Percentiles rank a stretch among this genome's conserved stretches.
phyloP scores from a whole-genome alignment of 176 grass and related monocot species.

The Aegilops longissima region DNA sequence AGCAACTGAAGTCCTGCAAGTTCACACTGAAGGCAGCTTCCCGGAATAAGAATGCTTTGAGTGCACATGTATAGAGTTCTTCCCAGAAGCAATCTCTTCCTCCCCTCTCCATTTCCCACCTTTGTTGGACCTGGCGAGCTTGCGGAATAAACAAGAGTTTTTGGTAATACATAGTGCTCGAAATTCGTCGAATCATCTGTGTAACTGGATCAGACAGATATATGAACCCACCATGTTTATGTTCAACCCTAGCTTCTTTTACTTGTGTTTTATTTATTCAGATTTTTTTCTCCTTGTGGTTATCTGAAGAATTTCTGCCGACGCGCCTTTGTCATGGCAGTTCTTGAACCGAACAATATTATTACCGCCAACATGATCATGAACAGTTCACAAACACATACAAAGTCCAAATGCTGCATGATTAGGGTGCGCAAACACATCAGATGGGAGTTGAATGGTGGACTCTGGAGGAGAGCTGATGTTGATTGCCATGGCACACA shows the following conservation, averaged over 20 bases:
- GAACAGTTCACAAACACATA: background rate
- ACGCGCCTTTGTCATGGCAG: background rate
- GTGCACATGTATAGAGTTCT: slow-evolving; percentile 77
- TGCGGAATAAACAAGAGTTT: slow-evolving; percentile 49
- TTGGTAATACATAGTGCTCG: slow-evolving; percentile 44
- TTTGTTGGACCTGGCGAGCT: slow-evolving; percentile 34
- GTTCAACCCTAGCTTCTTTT: background rate
- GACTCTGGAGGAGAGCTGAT: background rate
- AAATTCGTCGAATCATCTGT: slow-evolving; percentile 54
- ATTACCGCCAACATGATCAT: background rate
- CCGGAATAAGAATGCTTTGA: slow-evolving; percentile 30
- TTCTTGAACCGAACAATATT: background rate
- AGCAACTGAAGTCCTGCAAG: slow-evolving; percentile 47
- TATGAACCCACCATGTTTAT: slow-evolving; percentile 28
- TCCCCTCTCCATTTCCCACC: slow-evolving; percentile 20
- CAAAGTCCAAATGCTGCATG: background rate
- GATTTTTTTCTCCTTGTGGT: background rate
- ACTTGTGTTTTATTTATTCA: background rate
- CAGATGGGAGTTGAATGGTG: background rate
- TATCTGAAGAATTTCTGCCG: background rate
- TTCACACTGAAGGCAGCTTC: slow-evolving; percentile 29
- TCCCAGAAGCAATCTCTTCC: slow-evolving; percentile 47
- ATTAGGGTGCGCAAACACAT: slow-evolving; percentile 2
- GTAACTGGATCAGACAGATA: slow-evolving; percentile 37
- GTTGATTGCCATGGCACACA: background rate